Percentiles rank a stretch among this genome's conserved stretches.
These are phyloP conservation scores for Claviceps sp. DNA, from an alignment of 2,329 filamentous ascomycete species.

Conservation along the genomic window DNA sequence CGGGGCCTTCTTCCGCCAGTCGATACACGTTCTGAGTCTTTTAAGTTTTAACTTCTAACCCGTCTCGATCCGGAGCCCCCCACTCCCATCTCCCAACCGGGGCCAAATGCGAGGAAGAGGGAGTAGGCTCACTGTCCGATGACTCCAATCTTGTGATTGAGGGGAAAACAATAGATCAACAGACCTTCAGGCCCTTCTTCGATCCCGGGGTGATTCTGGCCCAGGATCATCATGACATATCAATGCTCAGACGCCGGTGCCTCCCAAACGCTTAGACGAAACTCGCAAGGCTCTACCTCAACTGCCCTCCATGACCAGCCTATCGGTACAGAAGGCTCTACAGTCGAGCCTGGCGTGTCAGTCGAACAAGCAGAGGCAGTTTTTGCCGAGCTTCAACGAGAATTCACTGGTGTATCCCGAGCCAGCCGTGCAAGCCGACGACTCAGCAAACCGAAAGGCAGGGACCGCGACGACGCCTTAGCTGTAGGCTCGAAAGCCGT, in stretches of 20 bases:
- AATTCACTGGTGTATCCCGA: constrained; percentile 44
- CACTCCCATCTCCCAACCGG: background rate
- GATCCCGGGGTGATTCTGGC: too few species aligned
- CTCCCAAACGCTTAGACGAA: background rate
- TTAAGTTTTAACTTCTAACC: too few species aligned
- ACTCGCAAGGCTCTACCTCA: background rate
- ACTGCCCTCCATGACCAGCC: background rate
- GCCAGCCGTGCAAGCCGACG: constrained; percentile 33
- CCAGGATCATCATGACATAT: background rate
- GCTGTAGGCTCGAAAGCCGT: constrained; percentile 21
- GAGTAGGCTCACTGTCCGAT: background rate
- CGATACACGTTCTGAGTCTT: background rate
- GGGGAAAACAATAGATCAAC: background rate
- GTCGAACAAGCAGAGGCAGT: constrained; percentile 56
- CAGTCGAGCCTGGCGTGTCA: constrained; percentile 37
- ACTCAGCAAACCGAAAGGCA: constrained; percentile 11
- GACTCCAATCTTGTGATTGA: background rate
- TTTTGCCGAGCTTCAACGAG: constrained; percentile 52
- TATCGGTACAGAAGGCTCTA: background rate
- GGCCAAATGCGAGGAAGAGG: too few species aligned
- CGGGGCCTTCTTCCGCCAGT: background rate
- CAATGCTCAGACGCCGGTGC: background rate
- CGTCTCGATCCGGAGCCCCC: background rate
- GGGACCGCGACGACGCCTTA: constrained; percentile 46
- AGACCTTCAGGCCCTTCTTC: background rate